These are phyloP conservation scores for Calonectria leucothoes DNA, from an alignment of 2,329 filamentous ascomycete species.

Conservation along the genomic window DNA sequence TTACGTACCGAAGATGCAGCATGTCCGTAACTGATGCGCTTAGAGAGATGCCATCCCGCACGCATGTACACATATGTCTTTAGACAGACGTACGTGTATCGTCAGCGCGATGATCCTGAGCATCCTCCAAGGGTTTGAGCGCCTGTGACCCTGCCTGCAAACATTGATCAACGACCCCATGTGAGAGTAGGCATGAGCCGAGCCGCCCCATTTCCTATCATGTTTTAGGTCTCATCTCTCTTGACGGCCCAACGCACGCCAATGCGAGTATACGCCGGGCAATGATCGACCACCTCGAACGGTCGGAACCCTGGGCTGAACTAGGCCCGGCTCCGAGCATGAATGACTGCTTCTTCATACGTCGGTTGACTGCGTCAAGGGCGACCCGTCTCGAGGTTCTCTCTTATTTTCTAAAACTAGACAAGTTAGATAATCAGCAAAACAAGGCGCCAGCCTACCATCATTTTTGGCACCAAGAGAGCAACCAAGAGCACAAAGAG, in stretches of 20 bases:
- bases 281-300: constrained; percentile 19
- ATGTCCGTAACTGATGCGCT: neutral
- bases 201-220: constrained; percentile 1
- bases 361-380: neutral
- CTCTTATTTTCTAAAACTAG: neutral
- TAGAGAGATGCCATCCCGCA: neutral
- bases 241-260: constrained; percentile 2
- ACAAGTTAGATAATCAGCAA: neutral
- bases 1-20: neutral
- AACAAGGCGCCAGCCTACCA: neutral
- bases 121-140: neutral
- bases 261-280: constrained; percentile 3
- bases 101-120: neutral
- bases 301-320: constrained; percentile 5
- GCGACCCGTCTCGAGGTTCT: constrained; percentile 2
- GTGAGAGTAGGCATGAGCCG: constrained; percentile 1
- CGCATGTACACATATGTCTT: neutral
- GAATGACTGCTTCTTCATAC: neutral
- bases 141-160: constrained; percentile 9
- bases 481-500: neutral
- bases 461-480: neutral
- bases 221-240: neutral
- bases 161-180: neutral
- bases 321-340: neutral
- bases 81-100: neutral